phyloP scores from a whole-genome alignment of 768 basidiomycete species.

The Macrocybe gigantea region DNA sequence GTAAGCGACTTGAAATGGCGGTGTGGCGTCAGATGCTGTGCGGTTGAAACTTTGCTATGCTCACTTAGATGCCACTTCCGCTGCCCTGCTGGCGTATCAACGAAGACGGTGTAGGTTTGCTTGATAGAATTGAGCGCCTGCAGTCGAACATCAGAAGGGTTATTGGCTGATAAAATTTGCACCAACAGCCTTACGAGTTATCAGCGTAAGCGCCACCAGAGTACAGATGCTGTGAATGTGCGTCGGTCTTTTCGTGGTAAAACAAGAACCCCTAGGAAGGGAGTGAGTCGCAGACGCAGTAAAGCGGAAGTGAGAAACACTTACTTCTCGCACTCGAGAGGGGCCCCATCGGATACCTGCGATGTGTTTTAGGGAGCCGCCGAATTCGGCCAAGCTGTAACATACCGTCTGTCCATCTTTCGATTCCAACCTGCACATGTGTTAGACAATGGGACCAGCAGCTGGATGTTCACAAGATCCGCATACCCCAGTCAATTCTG shows the following conservation, averaged over 20 bases:
- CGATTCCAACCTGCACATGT: constrained; percentile 61
- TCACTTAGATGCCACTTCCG: constrained; percentile 80
- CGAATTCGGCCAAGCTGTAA: background rate
- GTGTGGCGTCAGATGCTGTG: constrained; percentile 4
- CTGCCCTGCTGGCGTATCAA: constrained; percentile 58
- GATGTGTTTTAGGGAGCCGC: constrained; percentile 1
- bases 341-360: constrained; percentile 72
- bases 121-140: constrained; percentile 46
- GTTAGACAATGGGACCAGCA: constrained; percentile 5
- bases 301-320: constrained; percentile 8
- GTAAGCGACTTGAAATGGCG: constrained; percentile 56
- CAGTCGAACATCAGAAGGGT: too few species aligned
- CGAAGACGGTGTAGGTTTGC: constrained; percentile 77
- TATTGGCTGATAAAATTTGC: too few species aligned
- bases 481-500: constrained; percentile 68
- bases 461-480: background rate
- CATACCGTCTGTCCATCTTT: constrained; percentile 76
- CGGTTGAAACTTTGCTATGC: constrained; percentile 14
- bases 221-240: constrained; percentile 37
- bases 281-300: constrained; percentile 1
- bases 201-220: constrained; percentile 38
- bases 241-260: constrained; percentile 69
- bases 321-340: constrained; percentile 70
- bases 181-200: constrained; percentile 14
- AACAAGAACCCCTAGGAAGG: constrained; percentile 65